Evolutionary conservation across 2,329 filamentous ascomycete species (phyloP), one percentile per base, ranked within the genome.

Genomic region (Davidsoniella neocaledoniae): DNA sequence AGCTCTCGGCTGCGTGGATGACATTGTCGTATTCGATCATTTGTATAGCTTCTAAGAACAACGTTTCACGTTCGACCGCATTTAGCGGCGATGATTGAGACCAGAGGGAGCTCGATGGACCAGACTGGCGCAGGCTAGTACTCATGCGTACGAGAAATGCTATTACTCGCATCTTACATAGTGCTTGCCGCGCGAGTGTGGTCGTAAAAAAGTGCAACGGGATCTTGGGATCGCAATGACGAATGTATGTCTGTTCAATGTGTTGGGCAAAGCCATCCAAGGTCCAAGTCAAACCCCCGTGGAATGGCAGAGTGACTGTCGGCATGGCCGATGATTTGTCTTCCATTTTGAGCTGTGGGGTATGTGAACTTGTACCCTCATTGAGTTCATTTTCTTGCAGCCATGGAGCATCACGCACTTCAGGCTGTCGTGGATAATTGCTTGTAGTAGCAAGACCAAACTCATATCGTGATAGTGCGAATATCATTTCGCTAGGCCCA

Each of bases 21-120:
- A 72, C 57, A 53, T 73, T 76, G 59, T 79, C 75, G 53, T 73
- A 74, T 59, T 78, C 75, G 23, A 79, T 64, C 68, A 76, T 75
- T 54, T 69, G 66, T 39, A 74, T 72, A 10, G 74, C 72, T 53
- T 76, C 69, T 29, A 71, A 58, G 55, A 77, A 72, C 36, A 76
- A 65, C 5, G 60, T 64, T 42, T 77, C 72, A 17, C 72, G 69
- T 56, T 77, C 72, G 2, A 61, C 55, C 2, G 68, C 61, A 46
- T 69, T 66, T 8, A 72, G 59, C 2, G 63, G 59, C 9, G 12
- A 33, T 33, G 62, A 58, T 41, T 56, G 47, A 10, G 40, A 21
- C 40, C 19, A 43, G 12, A 17, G 23, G 12, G 50, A 36, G 12
- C 25, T 38, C n/a, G 38, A 23, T 33, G 29, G 8, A 33, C 29